Evolutionary conservation across 2,329 filamentous ascomycete species (phyloP), one percentile per base, ranked within the genome.

Genomic region (Aureobasidium sp.): DNA sequence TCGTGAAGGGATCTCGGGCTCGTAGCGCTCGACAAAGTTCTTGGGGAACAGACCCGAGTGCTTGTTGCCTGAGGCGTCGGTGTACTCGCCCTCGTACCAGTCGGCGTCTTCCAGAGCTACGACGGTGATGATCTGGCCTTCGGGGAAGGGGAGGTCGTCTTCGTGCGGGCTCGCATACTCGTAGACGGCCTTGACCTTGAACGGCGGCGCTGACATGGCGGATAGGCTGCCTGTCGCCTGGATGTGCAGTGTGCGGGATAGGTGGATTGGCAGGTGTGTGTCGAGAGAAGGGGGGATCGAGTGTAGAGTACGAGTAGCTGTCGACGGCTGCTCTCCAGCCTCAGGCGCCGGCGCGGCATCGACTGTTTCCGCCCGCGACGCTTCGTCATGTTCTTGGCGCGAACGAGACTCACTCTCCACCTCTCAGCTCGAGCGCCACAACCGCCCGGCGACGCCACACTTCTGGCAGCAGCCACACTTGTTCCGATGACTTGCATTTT

Each of bases 21-120:
- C 93, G 75, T 90, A 95, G 76, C 87, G 90, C 75, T 99, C 94
- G 70, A 99, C 94, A 72, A 99, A 99, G 77, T 97, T 99, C 72
- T 88, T 87, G 55, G 91, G 93, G 74, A 96, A 97, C 68, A 96
- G 88, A 66, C 93, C 93, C 70, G 92, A 86, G 71, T 86, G 83
- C 74, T 87, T 90, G 64, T 74, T 76, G 60, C 94, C 94, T 57
- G 80, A 75, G 62, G 85, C 84, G 74, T 95, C 89, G 65, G 85
- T 78, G 73, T 96, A 96, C 74, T 94, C 88, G 66, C 94, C 93
- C 64, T 83, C 84, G 72, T 94, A 95, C 94, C 92, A 97, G 73
- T 97, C 95, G 65, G 81, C 86, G 71, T 96, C 94, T 72, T 97
- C 94, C 74, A 90, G 85, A 62, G 92, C 92, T 46, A 87, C 96